Base-by-base conservation (phyloP, 164 flowering plant species). In the Nymphaea thermarum region DNA sequence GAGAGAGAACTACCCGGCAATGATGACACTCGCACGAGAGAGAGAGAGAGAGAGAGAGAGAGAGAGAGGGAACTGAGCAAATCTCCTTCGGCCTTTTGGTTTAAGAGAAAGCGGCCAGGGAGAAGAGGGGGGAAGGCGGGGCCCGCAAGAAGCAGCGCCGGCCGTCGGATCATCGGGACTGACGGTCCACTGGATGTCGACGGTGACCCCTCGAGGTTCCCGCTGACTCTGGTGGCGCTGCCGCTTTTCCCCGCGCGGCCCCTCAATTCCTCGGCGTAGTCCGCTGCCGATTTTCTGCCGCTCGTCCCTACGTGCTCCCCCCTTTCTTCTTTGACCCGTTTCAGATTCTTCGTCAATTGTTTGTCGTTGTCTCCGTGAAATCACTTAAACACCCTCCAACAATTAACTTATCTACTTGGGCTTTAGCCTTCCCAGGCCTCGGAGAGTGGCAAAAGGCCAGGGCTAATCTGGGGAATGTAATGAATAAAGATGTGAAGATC, bases 1-100 rank as follows among this genome's bases (percentile, higher is more conserved):
- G 63, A 67, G 41, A 42, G 36, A 59, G 64, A 3, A 17, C 51
- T 7, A 36, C 16, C 8, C 16, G 10, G 8, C 2, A 11, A 57
- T 12, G 36, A 55, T 14, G 16, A 8, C 60, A 55, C 1, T 55
- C 12, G 60, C 10, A 16, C 10, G 1, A 55, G 12, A 55, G 10
- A 55, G 60, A 55, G 60, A 61, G 63, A 61, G 60, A 55, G 10
- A 55, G 16, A 55, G 60, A 8, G 63, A 61, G 36, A 61, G 63
- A 61, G 25, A 61, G 63, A 61, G 63, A 61, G 8, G 42, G 63
- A 55, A 25, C 36, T 47, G 55, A 47, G 15, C 57, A 8, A 2
- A 15, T 51, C 57, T 8, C 36, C 36, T 25, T 51, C 57, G 11
- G 12, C 14, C 55, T 47, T 47, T 15, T 8, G 14, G 57, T 51